phyloP scores from a whole-genome alignment of 1,139 yeast genomes.

The Torulaspora globosa region DNA sequence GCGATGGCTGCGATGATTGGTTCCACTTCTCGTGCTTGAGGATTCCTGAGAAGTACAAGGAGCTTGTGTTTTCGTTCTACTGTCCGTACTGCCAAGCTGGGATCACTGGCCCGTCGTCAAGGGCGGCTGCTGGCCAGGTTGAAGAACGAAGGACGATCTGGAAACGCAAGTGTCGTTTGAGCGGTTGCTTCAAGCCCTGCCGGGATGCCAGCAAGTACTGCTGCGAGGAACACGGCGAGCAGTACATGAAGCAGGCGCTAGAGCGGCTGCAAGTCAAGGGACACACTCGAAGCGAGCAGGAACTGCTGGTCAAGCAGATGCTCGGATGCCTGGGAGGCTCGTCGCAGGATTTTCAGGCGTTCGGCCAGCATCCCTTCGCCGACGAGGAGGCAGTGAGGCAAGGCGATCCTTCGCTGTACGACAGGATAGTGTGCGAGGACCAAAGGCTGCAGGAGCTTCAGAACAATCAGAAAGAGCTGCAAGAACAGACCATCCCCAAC shows the following conservation, averaged over 20 bases:
- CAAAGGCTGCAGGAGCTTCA: slow-evolving; percentile 21
- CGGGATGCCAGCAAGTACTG: slow-evolving; percentile 63
- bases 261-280: slow-evolving; percentile 26
- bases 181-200: slow-evolving; percentile 59
- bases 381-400: slow-evolving; percentile 21
- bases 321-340: slow-evolving; percentile 22
- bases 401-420: slow-evolving; percentile 40
- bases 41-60: slow-evolving; percentile 50
- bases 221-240: slow-evolving; percentile 62
- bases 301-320: slow-evolving; percentile 23
- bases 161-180: slow-evolving; percentile 72
- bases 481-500: slow-evolving; percentile 18
- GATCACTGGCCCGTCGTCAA: slow-evolving; percentile 40
- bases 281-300: slow-evolving; percentile 12
- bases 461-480: slow-evolving; percentile 20
- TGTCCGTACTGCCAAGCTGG: slow-evolving; percentile 71
- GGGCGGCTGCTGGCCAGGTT: slow-evolving; percentile 7
- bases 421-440: slow-evolving; percentile 34
- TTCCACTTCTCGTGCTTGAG: slow-evolving; percentile 79
- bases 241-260: slow-evolving; percentile 44
- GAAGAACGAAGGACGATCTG: slow-evolving; percentile 47
- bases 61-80: slow-evolving; percentile 59
- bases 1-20: slow-evolving; percentile 97
- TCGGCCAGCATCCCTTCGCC: slow-evolving; percentile 26
- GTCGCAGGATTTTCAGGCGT: slow-evolving; percentile 28